Conservation (phyloP, 495 filamentous ascomycete species). For the Neurospora hispaniola region DNA sequence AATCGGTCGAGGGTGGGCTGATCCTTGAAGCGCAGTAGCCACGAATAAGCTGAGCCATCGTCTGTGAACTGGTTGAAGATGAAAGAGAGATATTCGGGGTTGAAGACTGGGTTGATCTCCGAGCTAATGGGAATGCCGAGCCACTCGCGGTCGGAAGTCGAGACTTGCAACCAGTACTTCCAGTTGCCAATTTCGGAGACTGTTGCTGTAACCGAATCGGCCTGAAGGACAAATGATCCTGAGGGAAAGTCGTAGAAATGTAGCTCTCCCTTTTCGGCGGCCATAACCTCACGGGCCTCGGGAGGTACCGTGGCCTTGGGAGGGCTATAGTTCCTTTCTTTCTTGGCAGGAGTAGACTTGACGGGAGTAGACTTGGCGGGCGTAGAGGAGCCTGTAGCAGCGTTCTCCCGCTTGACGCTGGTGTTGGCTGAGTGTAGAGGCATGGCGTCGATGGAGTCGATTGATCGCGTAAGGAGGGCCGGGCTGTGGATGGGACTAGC, state of each 20-base stretch:
- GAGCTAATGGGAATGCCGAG: constrained; percentile 73
- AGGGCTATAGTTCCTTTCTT: constrained; percentile 29
- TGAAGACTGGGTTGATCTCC: constrained; percentile 97
- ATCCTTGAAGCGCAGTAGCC: constrained; percentile 88
- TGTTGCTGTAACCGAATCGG: constrained; percentile 57
- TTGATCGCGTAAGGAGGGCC: constrained; percentile 32
- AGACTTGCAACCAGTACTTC: constrained; percentile 93
- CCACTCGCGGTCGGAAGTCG: constrained; percentile 70
- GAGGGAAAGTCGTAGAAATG: constrained; percentile 87
- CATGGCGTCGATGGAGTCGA: constrained; percentile 38
- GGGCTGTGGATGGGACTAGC: constrained; percentile 71
- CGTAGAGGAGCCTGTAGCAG: constrained; percentile 10
- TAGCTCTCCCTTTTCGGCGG: constrained; percentile 68
- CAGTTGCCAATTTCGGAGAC: constrained; percentile 83
- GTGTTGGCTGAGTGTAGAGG: constrained; percentile 26
- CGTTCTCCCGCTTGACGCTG: constrained; percentile 22
- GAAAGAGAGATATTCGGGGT: constrained; percentile 94
- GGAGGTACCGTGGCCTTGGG: constrained; percentile 47
- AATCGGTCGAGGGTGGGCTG: constrained; percentile 70
- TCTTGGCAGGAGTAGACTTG: constrained; percentile 13
- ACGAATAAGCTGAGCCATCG: constrained; percentile 87
- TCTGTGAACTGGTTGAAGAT: constrained; percentile 94
- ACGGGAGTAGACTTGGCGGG: constrained; percentile 4
- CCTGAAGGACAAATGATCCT: constrained; percentile 75
- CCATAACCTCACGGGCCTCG: constrained; percentile 58